These are phyloP conservation scores for Nannochloris sp. DNA, from an alignment of 139 green algal species.

Conservation along the genomic window DNA sequence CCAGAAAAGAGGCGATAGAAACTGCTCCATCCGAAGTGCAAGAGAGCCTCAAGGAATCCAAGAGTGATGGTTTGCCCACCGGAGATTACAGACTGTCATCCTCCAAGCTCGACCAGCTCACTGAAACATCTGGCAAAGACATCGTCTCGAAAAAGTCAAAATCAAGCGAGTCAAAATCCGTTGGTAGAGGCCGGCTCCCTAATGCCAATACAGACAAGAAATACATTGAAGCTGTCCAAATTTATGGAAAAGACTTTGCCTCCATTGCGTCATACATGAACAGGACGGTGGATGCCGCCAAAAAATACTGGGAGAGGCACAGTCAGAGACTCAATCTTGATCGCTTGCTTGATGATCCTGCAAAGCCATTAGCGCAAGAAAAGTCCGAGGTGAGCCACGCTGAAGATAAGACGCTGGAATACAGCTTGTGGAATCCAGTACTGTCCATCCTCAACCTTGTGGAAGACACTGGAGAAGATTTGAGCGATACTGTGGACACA, in stretches of 20 bases:
- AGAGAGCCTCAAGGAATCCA: no score
- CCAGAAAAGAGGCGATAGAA: no score
- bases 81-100: no score
- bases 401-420: background rate
- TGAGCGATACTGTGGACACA: background rate
- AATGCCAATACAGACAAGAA: constrained; percentile 24
- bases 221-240: constrained; percentile 46
- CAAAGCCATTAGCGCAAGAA: background rate
- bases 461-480: background rate
- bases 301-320: constrained; percentile 47
- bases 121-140: background rate
- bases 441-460: background rate
- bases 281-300: constrained; percentile 27
- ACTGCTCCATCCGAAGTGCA: no score
- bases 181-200: constrained; percentile 5
- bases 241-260: constrained; percentile 33
- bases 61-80: no score
- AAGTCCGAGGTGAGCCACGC: background rate
- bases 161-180: background rate
- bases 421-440: background rate
- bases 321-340: constrained; percentile 45
- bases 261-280: constrained; percentile 35
- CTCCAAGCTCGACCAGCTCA: no score
- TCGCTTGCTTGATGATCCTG: constrained; percentile 11
- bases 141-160: background rate